Evolutionary conservation across 139 green algal species (phyloP).

Genomic region (Asterochloris sp.): DNA sequence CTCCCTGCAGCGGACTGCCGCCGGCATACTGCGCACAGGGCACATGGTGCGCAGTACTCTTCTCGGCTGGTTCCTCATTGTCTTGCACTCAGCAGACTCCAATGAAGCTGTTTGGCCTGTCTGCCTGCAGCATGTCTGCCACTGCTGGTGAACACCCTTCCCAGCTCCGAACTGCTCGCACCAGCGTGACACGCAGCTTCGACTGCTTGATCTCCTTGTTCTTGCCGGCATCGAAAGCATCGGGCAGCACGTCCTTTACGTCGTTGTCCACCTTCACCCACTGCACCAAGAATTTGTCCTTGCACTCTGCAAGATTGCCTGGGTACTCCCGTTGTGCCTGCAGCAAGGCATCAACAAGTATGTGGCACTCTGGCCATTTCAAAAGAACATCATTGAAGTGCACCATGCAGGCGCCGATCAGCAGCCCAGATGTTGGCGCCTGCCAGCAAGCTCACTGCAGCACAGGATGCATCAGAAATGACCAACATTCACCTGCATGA

Average conservation of each 20-base stretch:
- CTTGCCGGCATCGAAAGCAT: constrained; percentile 45
- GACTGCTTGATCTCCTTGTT: constrained; percentile 37
- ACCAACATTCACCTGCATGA: constrained; percentile 29
- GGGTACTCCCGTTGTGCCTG: constrained; percentile 53
- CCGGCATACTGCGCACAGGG: too few relatives aligned
- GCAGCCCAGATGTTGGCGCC: not conserved
- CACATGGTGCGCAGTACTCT: too few relatives aligned
- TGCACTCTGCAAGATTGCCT: constrained; percentile 45
- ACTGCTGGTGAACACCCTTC: not conserved
- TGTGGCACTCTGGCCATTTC: too few relatives aligned
- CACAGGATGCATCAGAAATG: not conserved
- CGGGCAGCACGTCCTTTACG: constrained; percentile 33
- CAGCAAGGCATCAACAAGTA: too few relatives aligned
- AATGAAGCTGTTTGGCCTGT: too few relatives aligned
- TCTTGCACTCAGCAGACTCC: too few relatives aligned
- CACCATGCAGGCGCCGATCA: not conserved
- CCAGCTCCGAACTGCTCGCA: too few relatives aligned
- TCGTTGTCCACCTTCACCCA: constrained; percentile 29
- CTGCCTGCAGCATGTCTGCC: not conserved
- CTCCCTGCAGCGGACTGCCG: too few relatives aligned
- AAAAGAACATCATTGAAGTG: not conserved
- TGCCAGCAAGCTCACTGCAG: too few relatives aligned
- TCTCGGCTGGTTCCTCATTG: too few relatives aligned
- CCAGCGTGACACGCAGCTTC: constrained; percentile 65
- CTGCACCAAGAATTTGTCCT: constrained; percentile 86